Percentiles rank a stretch among this genome's conserved stretches.
Evolutionary conservation across 2,329 filamentous ascomycete genomes (phyloP).

Genomic region (Falciphora oryzae): DNA sequence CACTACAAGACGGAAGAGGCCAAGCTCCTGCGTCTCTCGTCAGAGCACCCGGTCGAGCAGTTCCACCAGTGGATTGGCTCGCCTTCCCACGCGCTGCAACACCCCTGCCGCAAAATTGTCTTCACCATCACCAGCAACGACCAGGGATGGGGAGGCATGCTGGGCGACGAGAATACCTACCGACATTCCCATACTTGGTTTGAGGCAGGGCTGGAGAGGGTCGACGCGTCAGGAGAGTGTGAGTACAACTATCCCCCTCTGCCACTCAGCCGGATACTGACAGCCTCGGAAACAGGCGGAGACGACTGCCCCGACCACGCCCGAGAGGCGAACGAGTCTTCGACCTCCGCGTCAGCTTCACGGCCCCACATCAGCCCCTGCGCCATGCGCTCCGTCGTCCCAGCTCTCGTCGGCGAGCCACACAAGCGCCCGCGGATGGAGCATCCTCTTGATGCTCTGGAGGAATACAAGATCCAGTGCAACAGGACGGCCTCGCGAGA

Average conservation of each 20-base stretch:
- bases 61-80: constrained; percentile 33
- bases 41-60: constrained; percentile 25
- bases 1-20: constrained; percentile 15
- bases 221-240: constrained; percentile 33
- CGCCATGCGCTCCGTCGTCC: constrained; percentile 30
- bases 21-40: constrained; percentile 14
- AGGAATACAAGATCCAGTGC: constrained; percentile 36
- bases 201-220: constrained; percentile 53
- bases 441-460: background rate
- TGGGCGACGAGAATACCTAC: constrained; percentile 32
- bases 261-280: background rate
- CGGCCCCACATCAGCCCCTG: constrained; percentile 4
- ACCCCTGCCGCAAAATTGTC: constrained; percentile 54
- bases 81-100: constrained; percentile 33
- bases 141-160: constrained; percentile 48
- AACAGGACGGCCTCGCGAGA: constrained; percentile 34
- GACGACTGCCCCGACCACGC: constrained; percentile 2
- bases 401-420: constrained; percentile 17
- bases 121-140: constrained; percentile 53
- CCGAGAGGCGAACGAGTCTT: background rate
- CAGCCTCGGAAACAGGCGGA: background rate
- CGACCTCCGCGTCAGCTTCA: background rate
- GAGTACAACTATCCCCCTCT: constrained; percentile 7
- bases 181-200: constrained; percentile 55
- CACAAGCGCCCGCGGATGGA: background rate